Percentiles rank a stretch among this genome's conserved stretches.
These are phyloP conservation scores for Aegilops tauschii DNA, from an alignment of 176 grass and related monocot species.

Conservation along the genomic window DNA sequence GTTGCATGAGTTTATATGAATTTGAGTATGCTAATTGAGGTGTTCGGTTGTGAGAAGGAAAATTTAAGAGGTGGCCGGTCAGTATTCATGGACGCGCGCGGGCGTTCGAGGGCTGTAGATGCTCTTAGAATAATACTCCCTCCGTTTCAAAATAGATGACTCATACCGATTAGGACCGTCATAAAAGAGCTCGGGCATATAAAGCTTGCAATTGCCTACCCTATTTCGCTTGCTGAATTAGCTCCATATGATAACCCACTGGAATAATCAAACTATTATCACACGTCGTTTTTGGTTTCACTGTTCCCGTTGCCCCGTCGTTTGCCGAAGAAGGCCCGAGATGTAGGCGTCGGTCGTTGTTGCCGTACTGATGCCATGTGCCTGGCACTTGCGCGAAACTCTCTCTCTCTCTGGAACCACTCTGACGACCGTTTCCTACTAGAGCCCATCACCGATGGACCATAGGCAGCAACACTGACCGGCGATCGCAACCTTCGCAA, in stretches of 20 bases:
- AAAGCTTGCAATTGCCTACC: neutral
- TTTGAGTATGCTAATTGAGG: no score
- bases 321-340: neutral
- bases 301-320: neutral
- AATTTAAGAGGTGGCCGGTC: no score
- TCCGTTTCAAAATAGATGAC: no score
- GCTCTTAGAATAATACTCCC: no score
- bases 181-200: no score
- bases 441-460: neutral
- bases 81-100: no score
- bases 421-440: neutral
- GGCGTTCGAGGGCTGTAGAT: no score
- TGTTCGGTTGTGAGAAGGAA: no score
- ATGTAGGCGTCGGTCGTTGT: neutral
- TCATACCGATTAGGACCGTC: no score
- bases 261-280: neutral
- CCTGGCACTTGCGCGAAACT: neutral
- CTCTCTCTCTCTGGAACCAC: neutral
- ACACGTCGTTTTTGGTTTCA: neutral
- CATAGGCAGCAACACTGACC: neutral
- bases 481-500: neutral
- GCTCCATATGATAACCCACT: neutral
- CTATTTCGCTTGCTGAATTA: neutral
- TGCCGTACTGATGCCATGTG: slow-evolving; percentile 4
- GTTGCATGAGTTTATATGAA: no score